Percentiles rank a stretch among this genome's conserved stretches.
Evolutionary conservation across 345 rosid genomes (phyloP).

Genomic region (Aurinia saxatilis): DNA sequence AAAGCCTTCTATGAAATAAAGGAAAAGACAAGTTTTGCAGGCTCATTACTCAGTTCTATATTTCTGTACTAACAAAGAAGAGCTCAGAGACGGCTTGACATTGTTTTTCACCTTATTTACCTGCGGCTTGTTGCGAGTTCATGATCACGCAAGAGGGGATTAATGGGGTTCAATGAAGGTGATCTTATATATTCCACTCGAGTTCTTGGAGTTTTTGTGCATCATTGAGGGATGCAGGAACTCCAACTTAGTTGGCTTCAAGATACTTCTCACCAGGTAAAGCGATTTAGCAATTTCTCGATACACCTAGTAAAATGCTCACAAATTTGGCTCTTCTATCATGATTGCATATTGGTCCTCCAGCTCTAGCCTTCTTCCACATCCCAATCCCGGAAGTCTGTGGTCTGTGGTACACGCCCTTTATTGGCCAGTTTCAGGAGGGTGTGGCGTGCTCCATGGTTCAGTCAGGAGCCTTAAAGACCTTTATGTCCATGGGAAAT

Average conservation of each 20-base stretch:
- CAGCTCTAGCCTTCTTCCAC: constrained; percentile 78
- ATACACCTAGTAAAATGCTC: not conserved
- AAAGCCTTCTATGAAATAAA: too few species aligned
- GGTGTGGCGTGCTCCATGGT: constrained; percentile 66
- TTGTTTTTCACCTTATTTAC: constrained; percentile 79
- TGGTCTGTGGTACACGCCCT: constrained; percentile 44
- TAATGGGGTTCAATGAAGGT: constrained; percentile 29
- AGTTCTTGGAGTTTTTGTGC: too few species aligned
- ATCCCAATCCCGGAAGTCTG: constrained; percentile 71
- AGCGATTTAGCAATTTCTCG: not conserved
- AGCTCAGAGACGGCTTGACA: constrained; percentile 44
- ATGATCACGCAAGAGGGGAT: constrained; percentile 54
- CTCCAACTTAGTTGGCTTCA: constrained; percentile 75
- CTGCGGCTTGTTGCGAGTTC: constrained; percentile 50
- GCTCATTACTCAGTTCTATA: too few species aligned
- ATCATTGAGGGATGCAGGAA: too few species aligned
- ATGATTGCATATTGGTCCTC: constrained; percentile 18
- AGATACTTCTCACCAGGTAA: constrained; percentile 31
- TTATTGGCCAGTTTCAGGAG: constrained; percentile 68
- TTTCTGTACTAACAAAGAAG: too few species aligned
- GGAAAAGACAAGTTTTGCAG: too few species aligned
- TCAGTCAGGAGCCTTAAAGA: constrained; percentile 57
- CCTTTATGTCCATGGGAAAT: constrained; percentile 62
- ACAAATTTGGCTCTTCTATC: not conserved
- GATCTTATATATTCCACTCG: not conserved